Conservation (phyloP, 257 asterid species). For the Knoxia roxburghii region DNA sequence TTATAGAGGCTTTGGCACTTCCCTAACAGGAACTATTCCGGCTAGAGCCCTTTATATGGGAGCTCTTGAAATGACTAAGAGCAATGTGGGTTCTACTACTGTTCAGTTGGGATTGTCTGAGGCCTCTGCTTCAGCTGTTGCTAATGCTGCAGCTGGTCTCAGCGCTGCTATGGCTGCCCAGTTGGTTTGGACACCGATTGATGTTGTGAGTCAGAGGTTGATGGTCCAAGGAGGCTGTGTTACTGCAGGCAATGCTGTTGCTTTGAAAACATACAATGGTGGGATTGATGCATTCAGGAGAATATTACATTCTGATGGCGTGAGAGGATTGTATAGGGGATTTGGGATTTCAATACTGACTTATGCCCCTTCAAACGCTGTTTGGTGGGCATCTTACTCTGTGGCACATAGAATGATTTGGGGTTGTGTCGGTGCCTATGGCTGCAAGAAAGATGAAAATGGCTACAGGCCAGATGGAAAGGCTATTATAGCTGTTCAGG, state of each 20-base stretch:
- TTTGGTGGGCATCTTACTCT: slow-evolving; percentile 98
- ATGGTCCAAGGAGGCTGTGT: slow-evolving; percentile 77
- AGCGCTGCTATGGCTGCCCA: slow-evolving; percentile 98
- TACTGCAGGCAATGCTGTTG: slow-evolving; percentile 28
- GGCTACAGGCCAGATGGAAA: slow-evolving; percentile 69
- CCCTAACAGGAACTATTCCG: slow-evolving; percentile 87
- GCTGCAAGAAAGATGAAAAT: slow-evolving; percentile 54
- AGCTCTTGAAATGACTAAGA: slow-evolving; percentile 88
- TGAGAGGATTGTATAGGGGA: slow-evolving; percentile 83
- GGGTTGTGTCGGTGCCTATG: slow-evolving; percentile 49
- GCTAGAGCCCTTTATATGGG: slow-evolving; percentile 98
- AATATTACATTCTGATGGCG: slow-evolving; percentile 58
- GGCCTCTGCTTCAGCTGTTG: slow-evolving; percentile 65
- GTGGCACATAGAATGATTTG: slow-evolving; percentile 61
- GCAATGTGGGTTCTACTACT: slow-evolving; percentile 67
- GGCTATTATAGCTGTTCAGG: slow-evolving; percentile 72
- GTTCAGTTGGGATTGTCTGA: slow-evolving; percentile 62
- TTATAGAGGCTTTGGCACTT: slow-evolving; percentile 87
- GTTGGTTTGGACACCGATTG: slow-evolving; percentile 95
- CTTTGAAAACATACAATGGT: slow-evolving; percentile 61
- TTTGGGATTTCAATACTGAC: slow-evolving; percentile 91
- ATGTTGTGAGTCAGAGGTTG: slow-evolving; percentile 90
- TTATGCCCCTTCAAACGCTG: slow-evolving; percentile 97
- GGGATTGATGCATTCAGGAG: slow-evolving; percentile 89
- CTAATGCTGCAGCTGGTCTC: slow-evolving; percentile 89